These are phyloP conservation scores for Dissoconium aciculare DNA, from an alignment of 2,329 filamentous ascomycete genomes.

Conservation along the genomic window DNA sequence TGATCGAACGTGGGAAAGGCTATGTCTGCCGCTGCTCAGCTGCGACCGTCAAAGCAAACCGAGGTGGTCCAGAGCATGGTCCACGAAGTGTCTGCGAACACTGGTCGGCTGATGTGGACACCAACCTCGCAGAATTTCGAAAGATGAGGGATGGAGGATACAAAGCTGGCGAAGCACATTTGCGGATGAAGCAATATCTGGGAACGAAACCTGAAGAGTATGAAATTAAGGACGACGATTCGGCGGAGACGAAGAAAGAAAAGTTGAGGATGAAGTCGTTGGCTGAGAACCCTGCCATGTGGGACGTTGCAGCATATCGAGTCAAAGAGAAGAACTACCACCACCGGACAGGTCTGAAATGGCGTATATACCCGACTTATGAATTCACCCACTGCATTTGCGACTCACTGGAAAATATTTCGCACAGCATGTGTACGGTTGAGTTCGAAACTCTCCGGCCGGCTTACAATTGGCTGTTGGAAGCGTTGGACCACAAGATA, in stretches of 20 bases:
- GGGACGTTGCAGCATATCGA: conserved; percentile 85
- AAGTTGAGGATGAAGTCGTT: conserved; percentile 22
- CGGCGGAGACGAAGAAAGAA: conserved; percentile 20
- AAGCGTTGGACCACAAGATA: conserved; percentile 66
- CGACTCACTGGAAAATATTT: conserved; percentile 84
- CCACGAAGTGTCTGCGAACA: conserved; percentile 69
- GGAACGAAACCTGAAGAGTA: conserved; percentile 29
- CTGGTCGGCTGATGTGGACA: conserved; percentile 56
- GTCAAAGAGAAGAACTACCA: conserved; percentile 61
- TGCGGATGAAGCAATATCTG: conserved; percentile 88
- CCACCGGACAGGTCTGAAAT: conserved; percentile 64
- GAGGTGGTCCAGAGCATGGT: conserved; percentile 56
- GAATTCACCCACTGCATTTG: conserved; percentile 77
- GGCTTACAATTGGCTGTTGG: conserved; percentile 84
- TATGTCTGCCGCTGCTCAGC: conserved; percentile 79
- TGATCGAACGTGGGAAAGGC: conserved; percentile 54
- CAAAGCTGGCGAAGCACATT: conserved; percentile 63
- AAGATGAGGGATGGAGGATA: conserved; percentile 89
- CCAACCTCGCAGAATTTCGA: conserved; percentile 68
- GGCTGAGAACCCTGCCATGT: conserved; percentile 84
- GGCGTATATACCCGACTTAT: conserved; percentile 92
- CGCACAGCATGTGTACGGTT: conserved; percentile 82
- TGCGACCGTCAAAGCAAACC: conserved; percentile 70
- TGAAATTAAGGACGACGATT: conserved; percentile 19
- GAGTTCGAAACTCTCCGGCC: conserved; percentile 76